A percentile compares a stretch with the other conserved stretches of the same genome.
Conservation (phyloP, 139 green algal species). For the Microglena sp. region DNA sequence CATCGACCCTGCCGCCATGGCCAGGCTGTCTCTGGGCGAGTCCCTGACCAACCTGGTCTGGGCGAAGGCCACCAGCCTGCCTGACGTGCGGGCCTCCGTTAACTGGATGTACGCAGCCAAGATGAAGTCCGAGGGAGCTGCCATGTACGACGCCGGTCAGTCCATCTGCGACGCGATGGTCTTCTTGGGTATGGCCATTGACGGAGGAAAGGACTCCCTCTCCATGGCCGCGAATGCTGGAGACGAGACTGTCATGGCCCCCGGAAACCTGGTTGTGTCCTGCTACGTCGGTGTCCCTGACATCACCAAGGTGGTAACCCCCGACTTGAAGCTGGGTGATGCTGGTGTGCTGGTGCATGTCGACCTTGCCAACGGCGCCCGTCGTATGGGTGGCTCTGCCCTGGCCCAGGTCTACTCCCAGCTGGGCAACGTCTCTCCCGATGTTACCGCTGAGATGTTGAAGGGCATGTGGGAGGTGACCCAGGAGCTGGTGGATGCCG, state of each 20-base stretch:
- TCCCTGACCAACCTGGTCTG: conserved; percentile 93
- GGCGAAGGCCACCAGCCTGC: conserved; percentile 59
- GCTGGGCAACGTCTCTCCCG: conserved; percentile 73
- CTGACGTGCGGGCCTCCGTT: conserved; percentile 86
- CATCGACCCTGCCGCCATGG: conserved; percentile 86
- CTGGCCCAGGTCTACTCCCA: conserved; percentile 72
- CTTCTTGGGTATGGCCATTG: conserved; percentile 79
- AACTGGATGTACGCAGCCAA: conserved; percentile 99
- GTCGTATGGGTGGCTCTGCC: conserved; percentile 80
- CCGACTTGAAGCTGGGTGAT: conserved; percentile 67
- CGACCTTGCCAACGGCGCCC: conserved; percentile 61
- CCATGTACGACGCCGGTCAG: conserved; percentile 89
- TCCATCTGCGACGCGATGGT: conserved; percentile 71
- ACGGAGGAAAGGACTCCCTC: conserved; percentile 96
- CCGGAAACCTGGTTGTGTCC: conserved; percentile 91
- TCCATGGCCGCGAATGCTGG: conserved; percentile 88
- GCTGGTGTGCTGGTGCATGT: conserved; percentile 73
- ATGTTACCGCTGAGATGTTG: conserved; percentile 64
- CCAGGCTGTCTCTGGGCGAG: conserved; percentile 86
- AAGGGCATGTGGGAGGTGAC: conserved; percentile 68
- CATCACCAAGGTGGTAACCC: conserved; percentile 75
- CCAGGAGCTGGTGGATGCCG: conserved; percentile 61
- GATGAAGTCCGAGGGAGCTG: conserved; percentile 84
- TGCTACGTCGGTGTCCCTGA: conserved; percentile 93
- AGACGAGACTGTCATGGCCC: conserved; percentile 87